phyloP scores from a whole-genome alignment of 805 yeast genomes.

The Priceomyces medius region DNA sequence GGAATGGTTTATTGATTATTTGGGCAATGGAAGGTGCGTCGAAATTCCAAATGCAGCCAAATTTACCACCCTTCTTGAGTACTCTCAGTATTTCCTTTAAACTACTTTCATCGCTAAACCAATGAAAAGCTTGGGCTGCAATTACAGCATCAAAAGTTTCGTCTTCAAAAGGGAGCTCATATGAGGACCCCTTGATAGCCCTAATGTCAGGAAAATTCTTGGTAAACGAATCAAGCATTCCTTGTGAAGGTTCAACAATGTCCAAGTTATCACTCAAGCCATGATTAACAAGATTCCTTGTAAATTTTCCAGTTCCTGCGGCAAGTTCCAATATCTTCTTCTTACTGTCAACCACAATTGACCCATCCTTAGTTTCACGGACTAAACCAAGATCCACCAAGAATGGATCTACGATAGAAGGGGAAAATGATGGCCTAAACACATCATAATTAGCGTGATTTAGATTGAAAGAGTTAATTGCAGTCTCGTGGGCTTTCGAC shows the following conservation, averaged over 20 bases:
- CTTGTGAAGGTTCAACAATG: constrained; percentile 56
- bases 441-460: constrained; percentile 54
- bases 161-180: constrained; percentile 46
- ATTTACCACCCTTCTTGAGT: constrained; percentile 45
- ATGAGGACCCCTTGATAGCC: constrained; percentile 41
- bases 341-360: constrained; percentile 15
- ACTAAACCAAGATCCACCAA: constrained; percentile 36
- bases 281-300: constrained; percentile 37
- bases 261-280: constrained; percentile 40
- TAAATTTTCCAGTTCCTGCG: constrained; percentile 66
- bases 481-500: constrained; percentile 28
- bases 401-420: constrained; percentile 42
- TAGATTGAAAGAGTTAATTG: constrained; percentile 48
- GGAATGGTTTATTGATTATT: constrained; percentile 4
- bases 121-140: constrained; percentile 64
- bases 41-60: constrained; percentile 62
- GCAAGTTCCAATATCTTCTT: constrained; percentile 50
- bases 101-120: constrained; percentile 56
- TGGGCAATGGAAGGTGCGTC: constrained; percentile 30
- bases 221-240: constrained; percentile 52
- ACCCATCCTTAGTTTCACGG: constrained; percentile 3
- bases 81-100: constrained; percentile 52
- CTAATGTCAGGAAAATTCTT: constrained; percentile 46
- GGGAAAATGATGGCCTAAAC: constrained; percentile 51
- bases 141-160: constrained; percentile 48